Evolutionary conservation across 2,329 filamentous ascomycete genomes (phyloP).

Genomic region (Nemania abortiva): DNA sequence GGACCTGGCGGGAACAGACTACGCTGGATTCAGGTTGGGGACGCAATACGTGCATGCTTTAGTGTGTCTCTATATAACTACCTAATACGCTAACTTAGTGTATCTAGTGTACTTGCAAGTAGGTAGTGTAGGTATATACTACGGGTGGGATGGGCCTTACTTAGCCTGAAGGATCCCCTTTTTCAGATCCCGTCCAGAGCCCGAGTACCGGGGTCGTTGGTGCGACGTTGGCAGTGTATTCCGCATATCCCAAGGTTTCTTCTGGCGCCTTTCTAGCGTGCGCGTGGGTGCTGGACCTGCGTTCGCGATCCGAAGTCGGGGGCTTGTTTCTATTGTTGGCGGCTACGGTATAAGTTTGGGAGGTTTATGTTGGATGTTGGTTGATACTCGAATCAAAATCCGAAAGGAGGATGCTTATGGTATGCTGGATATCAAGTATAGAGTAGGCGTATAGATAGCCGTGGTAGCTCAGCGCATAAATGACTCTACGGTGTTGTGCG

Average conservation of each 20-base stretch:
- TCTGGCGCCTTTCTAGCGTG: background rate
- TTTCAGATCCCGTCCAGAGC: conserved; percentile 21
- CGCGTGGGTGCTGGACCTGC: background rate
- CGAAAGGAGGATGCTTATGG: no score
- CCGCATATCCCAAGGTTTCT: background rate
- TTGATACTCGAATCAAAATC: no score
- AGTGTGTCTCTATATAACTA: background rate
- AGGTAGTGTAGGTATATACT: background rate
- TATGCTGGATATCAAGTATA: no score
- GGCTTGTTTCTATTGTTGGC: background rate
- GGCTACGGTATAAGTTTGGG: background rate
- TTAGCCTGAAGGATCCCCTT: background rate
- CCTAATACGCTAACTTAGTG: background rate
- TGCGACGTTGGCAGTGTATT: background rate
- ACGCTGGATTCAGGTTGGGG: background rate
- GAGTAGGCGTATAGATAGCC: no score
- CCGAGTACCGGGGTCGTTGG: conserved; percentile 15
- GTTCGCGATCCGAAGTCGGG: background rate
- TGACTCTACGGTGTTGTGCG: background rate
- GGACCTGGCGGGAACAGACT: background rate
- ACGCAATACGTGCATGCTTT: conserved; percentile 3
- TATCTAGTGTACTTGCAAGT: background rate
- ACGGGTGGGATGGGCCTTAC: background rate
- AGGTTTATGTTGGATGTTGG: no score
- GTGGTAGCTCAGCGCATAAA: no score